Evolutionary conservation across 768 basidiomycete species (phyloP), one percentile per base, ranked within the genome.

Genomic region (Gloeostereum incarnatum): DNA sequence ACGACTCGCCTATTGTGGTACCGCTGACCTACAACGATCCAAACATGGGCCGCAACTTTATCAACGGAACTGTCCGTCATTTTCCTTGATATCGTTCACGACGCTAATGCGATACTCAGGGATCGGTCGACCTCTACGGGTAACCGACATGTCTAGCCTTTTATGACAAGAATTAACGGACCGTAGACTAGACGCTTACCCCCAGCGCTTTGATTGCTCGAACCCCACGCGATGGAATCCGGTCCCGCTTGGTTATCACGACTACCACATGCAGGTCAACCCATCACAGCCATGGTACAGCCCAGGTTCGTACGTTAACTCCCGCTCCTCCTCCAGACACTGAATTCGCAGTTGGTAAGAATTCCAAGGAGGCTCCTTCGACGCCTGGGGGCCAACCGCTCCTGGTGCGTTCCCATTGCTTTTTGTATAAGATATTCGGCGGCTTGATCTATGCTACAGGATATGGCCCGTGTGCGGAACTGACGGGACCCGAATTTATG

Each of bases 131-230:
- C 53, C 69, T 84, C 22, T 80, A 84, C 47, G 84, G 84, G 78
- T 78, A 60, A 36, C 50, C 40, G 33, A 11, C 24, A 4, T 8
- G 22, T 13, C 36, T 38, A 21, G 1, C 6, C 17, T 8, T 6
- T 27, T 22, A 7, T n/a, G 29, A 19, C n/a, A 21, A 6, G 13
- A n/a, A 35, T 44, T 17, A 20, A 33, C 21, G 40, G 21, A 27
- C 20, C 41, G 25, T 37, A 73, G 73, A 11, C 49, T 78, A 41
- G 86, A 87, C 49, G 69, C 73, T 0, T 88, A 88, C 43, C 83
- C 84, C 1, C 83, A 88, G 63, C 63, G 69, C 0, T 89, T 86
- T 48, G 86, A 90, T 49, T 90, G 87, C 52, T 83, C 83, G 0
- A 69, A 81, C 43, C 83, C 87, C 2, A 61, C 62, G 1, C 51